A percentile compares a stretch with the other conserved stretches of the same genome.
Conservation (phyloP, 352 stramenopile genomes). For the Pythium coloratum region DNA sequence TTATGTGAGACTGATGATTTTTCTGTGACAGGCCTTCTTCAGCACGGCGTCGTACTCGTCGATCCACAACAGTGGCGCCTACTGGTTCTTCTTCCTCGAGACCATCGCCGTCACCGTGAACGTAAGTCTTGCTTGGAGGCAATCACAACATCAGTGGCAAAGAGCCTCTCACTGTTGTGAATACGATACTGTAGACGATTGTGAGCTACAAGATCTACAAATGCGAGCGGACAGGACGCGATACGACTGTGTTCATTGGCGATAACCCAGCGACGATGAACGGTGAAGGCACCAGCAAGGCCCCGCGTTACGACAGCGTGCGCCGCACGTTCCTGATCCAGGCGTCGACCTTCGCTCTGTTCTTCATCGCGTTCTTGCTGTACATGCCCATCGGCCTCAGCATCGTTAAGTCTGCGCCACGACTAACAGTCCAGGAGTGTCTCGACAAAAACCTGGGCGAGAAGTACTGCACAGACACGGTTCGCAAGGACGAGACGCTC, state of each 20-base stretch:
- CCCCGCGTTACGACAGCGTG: slow-evolving; percentile 30
- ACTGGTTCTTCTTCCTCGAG: slow-evolving; percentile 72
- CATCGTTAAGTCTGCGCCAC: slow-evolving; percentile 39
- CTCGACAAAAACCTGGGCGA: slow-evolving; percentile 50
- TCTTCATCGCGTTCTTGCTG: slow-evolving; percentile 67
- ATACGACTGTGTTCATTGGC: slow-evolving; percentile 29
- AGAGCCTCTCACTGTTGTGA: neutral
- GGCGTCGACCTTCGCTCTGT: slow-evolving; percentile 43
- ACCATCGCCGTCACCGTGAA: slow-evolving; percentile 60
- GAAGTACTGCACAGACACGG: slow-evolving; percentile 61
- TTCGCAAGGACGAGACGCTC: slow-evolving; percentile 52
- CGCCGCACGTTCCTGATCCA: slow-evolving; percentile 45
- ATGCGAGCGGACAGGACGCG: slow-evolving; percentile 25
- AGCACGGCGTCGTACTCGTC: slow-evolving; percentile 55
- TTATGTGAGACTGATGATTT: neutral
- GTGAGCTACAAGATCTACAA: slow-evolving; percentile 57
- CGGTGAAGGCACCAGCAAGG: slow-evolving; percentile 31
- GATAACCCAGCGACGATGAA: slow-evolving; percentile 30
- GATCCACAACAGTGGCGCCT: slow-evolving; percentile 57
- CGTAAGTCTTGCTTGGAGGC: slow-evolving; percentile 30
- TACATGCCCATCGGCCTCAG: slow-evolving; percentile 69
- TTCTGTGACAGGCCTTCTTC: slow-evolving; percentile 48
- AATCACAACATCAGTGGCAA: neutral
- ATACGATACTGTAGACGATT: slow-evolving; percentile 24
- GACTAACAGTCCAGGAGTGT: slow-evolving; percentile 54